phyloP scores from a whole-genome alignment of 352 stramenopile genomes.

The Globisporangium echinulatum region DNA sequence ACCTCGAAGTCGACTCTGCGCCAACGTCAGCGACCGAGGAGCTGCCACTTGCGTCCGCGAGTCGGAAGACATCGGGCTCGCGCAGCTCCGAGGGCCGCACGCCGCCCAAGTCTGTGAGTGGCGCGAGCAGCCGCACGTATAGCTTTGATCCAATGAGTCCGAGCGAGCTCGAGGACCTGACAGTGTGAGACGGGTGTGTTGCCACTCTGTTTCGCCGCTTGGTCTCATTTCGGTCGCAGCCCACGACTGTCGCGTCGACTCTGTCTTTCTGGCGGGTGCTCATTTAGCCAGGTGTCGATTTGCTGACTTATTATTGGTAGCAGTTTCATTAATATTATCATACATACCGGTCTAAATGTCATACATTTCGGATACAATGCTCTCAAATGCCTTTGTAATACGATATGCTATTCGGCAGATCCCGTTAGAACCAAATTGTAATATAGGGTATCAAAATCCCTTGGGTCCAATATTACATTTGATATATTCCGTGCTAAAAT shows the following conservation, averaged over 20 bases:
- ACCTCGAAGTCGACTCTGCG: conserved; percentile 50
- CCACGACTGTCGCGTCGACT: background rate
- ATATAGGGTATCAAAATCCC: no score
- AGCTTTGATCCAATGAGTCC: conserved; percentile 17
- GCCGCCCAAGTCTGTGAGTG: conserved; percentile 2
- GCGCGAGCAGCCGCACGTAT: conserved; percentile 3
- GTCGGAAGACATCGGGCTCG: conserved; percentile 13
- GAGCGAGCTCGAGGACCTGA: conserved; percentile 21
- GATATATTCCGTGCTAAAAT: no score
- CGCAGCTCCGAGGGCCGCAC: conserved; percentile 9
- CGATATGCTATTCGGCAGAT: no score
- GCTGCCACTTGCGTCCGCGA: conserved; percentile 10
- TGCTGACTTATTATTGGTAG: no score
- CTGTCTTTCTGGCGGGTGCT: background rate
- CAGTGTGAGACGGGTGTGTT: conserved; percentile 11
- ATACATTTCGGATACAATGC: no score
- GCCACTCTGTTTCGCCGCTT: background rate
- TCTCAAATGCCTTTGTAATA: no score
- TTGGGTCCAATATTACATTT: no score
- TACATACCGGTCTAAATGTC: no score
- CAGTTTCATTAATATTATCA: no score
- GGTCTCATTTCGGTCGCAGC: no score
- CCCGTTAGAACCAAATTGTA: no score
- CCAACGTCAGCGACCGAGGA: conserved; percentile 11
- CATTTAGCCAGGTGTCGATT: background rate